A percentile compares a stretch with the other conserved stretches of the same genome.
Evolutionary conservation across 805 yeast species (phyloP).

Genomic region (Candida chauliodis): DNA sequence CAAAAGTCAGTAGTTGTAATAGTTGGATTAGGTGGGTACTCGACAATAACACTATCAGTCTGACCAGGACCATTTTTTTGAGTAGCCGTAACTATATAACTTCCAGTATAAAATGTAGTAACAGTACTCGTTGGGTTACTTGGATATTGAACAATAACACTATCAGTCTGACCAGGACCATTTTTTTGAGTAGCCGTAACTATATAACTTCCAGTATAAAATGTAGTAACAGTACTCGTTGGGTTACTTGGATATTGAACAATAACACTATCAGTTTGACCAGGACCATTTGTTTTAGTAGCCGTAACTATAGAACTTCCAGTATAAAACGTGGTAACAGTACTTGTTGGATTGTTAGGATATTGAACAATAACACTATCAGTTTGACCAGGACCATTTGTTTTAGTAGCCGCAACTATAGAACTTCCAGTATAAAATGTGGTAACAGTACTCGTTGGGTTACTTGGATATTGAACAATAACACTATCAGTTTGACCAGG

Average conservation of each 20-base stretch:
- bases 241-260: conserved; percentile 8
- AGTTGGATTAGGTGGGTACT: conserved; percentile 12
- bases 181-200: neutral
- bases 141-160: conserved; percentile 13
- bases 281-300: conserved; percentile 11
- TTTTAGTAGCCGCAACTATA: neutral
- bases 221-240: neutral
- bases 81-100: conserved; percentile 13
- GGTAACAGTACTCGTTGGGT: conserved; percentile 2
- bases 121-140: conserved; percentile 12
- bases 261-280: conserved; percentile 16
- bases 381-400: neutral
- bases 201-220: neutral
- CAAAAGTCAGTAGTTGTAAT: conserved; percentile 9
- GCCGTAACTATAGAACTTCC: conserved; percentile 4
- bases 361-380: neutral
- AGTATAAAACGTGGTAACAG: neutral
- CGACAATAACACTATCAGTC: conserved; percentile 7
- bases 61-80: conserved; percentile 8
- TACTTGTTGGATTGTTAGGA: conserved; percentile 4
- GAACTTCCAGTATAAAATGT: neutral
- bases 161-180: conserved; percentile 10
- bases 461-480: neutral
- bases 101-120: conserved; percentile 10
- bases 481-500: neutral